phyloP scores from a whole-genome alignment of 805 yeast genomes.

The Kuraishia capsulata region DNA sequence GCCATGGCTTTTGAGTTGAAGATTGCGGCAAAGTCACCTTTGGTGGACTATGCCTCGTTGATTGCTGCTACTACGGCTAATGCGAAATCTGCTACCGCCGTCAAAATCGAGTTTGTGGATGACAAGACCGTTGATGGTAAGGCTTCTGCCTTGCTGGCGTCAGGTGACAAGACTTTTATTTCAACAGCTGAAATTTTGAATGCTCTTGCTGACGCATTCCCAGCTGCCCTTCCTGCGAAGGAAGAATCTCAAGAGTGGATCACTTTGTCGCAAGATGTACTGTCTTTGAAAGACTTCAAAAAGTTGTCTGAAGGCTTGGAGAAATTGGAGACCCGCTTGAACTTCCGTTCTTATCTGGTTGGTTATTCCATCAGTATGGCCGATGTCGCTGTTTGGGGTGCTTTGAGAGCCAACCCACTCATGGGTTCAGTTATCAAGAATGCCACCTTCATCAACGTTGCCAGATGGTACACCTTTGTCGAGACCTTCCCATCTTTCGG shows the following conservation, averaged over 20 bases:
- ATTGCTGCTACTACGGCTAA: constrained; percentile 75
- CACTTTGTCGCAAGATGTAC: constrained; percentile 55
- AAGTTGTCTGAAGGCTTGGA: constrained; percentile 71
- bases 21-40: constrained; percentile 81
- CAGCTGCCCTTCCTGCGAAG: constrained; percentile 29
- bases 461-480: constrained; percentile 86
- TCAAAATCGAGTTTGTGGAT: constrained; percentile 61
- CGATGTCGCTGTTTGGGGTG: constrained; percentile 91
- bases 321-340: constrained; percentile 71
- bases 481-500: constrained; percentile 64
- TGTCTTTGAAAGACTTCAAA: constrained; percentile 81
- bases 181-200: constrained; percentile 37
- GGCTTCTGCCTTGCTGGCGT: constrained; percentile 31
- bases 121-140: constrained; percentile 46
- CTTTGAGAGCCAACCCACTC: constrained; percentile 84
- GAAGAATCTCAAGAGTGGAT: constrained; percentile 52
- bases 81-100: constrained; percentile 35
- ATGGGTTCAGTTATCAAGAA: constrained; percentile 86
- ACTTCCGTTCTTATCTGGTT: constrained; percentile 70
- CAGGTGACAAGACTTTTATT: constrained; percentile 33
- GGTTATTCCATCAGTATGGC: constrained; percentile 66
- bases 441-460: constrained; percentile 73
- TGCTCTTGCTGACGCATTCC: constrained; percentile 42
- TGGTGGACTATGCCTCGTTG: constrained; percentile 68
- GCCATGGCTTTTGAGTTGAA: constrained; percentile 40